These are phyloP conservation scores for Colletotrichum tamarilloi DNA, from an alignment of 2,329 filamentous ascomycete genomes.

Conservation along the genomic window DNA sequence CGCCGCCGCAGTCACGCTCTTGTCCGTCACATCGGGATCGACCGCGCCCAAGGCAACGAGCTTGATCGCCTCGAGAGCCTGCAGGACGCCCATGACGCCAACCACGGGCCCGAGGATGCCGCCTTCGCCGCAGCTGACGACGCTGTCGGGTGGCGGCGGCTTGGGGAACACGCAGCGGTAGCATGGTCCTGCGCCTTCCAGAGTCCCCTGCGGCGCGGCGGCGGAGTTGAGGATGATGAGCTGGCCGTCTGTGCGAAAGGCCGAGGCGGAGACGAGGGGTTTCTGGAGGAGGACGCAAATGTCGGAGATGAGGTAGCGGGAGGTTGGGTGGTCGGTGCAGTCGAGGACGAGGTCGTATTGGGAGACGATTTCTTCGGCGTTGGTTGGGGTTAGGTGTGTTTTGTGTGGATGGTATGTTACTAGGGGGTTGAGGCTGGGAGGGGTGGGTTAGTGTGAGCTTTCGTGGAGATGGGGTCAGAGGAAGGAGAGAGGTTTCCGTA, in stretches of 20 bases:
- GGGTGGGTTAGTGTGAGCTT: constrained; percentile 15
- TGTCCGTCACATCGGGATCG: constrained; percentile 37
- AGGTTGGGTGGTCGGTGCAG: constrained; percentile 93
- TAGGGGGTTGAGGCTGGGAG: constrained; percentile 75
- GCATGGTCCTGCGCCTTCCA: constrained; percentile 76
- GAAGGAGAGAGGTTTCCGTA: constrained; percentile 44
- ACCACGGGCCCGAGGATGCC: constrained; percentile 94
- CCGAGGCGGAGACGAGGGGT: constrained; percentile 88
- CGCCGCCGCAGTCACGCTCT: constrained; percentile 27
- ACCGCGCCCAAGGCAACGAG: constrained; percentile 66
- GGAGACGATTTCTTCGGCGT: constrained; percentile 73
- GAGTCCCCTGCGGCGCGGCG: constrained; percentile 67
- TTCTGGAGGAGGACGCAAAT: constrained; percentile 83
- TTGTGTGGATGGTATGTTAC: constrained; percentile 72
- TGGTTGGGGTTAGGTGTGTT: constrained; percentile 74
- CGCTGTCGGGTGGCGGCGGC: constrained; percentile 84
- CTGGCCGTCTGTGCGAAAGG: constrained; percentile 89
- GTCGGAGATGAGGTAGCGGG: constrained; percentile 93
- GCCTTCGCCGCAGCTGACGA: constrained; percentile 90
- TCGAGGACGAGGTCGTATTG: constrained; percentile 89
- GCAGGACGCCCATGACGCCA: constrained; percentile 90
- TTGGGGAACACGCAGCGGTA: constrained; percentile 94
- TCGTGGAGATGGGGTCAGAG: background rate
- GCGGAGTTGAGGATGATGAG: constrained; percentile 89
- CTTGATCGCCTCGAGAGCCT: constrained; percentile 90